Evolutionary conservation across 2,329 filamentous ascomycete genomes (phyloP).

Genomic region (Exophiala sp.): DNA sequence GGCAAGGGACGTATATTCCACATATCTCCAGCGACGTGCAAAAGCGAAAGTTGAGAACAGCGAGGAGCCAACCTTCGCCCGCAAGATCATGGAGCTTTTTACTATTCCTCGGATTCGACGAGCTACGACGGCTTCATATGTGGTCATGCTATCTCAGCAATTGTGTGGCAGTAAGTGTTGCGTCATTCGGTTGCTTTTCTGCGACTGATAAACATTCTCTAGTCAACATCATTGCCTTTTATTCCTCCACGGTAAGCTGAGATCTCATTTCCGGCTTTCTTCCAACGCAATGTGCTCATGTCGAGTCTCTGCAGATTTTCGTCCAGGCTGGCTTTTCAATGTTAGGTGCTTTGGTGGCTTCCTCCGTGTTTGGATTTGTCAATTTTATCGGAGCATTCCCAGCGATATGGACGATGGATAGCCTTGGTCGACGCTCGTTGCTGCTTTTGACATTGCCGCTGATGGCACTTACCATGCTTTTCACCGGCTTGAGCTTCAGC

Average conservation of each 20-base stretch:
- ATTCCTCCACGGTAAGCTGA: conserved; percentile 52
- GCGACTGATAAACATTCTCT: not conserved
- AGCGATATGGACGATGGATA: conserved; percentile 59
- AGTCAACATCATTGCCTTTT: conserved; percentile 70
- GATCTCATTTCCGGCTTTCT: too few species aligned
- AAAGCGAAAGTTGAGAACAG: conserved; percentile 22
- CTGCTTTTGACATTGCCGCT: conserved; percentile 56
- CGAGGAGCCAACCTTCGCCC: conserved; percentile 25
- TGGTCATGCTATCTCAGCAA: conserved; percentile 34
- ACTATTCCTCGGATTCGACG: conserved; percentile 33
- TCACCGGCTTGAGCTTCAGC: conserved; percentile 40
- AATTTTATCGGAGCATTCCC: conserved; percentile 65
- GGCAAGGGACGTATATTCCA: conserved; percentile 54
- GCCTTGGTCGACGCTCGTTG: conserved; percentile 56
- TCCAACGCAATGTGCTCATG: too few species aligned
- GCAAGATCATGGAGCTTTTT: conserved; percentile 33
- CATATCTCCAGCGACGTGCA: conserved; percentile 50
- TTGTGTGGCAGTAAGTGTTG: conserved; percentile 36
- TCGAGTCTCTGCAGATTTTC: conserved; percentile 47
- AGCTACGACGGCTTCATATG: conserved; percentile 31
- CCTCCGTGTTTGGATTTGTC: conserved; percentile 60
- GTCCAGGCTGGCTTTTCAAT: conserved; percentile 47
- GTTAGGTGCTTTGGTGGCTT: conserved; percentile 50
- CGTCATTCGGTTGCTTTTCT: not conserved
- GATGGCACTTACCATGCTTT: conserved; percentile 47